These are phyloP conservation scores for Eucalyptus pauciflora DNA, from an alignment of 345 rosid genomes.

Conservation along the genomic window DNA sequence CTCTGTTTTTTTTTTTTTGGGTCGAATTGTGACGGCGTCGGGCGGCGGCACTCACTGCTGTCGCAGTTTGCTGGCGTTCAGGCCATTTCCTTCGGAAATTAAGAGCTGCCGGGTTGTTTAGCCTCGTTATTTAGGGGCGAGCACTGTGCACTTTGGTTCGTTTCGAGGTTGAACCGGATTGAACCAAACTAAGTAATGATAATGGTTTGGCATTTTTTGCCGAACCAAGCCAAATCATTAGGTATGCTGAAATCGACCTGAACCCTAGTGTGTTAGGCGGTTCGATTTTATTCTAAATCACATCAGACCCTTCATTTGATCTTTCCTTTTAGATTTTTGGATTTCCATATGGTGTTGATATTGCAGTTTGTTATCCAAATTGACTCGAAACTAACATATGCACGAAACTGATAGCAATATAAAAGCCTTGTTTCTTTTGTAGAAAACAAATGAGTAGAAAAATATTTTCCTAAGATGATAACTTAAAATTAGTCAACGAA, in stretches of 20 bases:
- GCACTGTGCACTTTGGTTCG: neutral
- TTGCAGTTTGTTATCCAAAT: neutral
- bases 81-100: neutral
- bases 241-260: neutral
- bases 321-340: neutral
- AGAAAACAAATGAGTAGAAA: neutral
- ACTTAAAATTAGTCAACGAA: neutral
- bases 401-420: neutral
- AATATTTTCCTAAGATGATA: neutral
- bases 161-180: neutral
- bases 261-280: neutral
- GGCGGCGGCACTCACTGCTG: neutral
- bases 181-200: neutral
- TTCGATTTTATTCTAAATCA: neutral
- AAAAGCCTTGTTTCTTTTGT: fast-evolving
- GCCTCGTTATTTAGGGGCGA: neutral
- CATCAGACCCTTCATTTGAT: neutral
- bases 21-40: neutral
- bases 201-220: neutral
- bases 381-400: neutral
- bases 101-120: neutral
- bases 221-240: neutral
- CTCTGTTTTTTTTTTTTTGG: neutral
- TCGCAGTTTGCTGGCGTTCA: neutral
- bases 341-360: neutral